phyloP scores from a whole-genome alignment of 2,329 filamentous ascomycete genomes.

The Achaetomium macrosporum region DNA sequence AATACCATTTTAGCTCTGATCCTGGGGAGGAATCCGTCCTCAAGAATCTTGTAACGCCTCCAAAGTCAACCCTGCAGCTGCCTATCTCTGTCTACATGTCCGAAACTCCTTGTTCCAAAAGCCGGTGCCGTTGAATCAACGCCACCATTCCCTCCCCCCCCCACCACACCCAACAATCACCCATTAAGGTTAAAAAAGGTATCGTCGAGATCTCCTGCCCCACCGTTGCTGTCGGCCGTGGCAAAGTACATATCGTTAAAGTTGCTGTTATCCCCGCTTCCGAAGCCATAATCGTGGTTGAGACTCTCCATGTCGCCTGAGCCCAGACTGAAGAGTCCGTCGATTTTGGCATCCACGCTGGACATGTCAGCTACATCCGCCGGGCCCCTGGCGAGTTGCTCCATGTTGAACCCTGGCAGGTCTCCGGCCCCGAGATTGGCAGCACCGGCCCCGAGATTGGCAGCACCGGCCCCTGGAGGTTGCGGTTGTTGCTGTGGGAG shows the following conservation, averaged over 20 bases:
- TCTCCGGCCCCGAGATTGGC: conserved; percentile 6
- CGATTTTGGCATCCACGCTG: conserved; percentile 33
- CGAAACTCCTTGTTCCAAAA: background rate
- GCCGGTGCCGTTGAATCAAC: background rate
- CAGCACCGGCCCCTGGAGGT: conserved; percentile 19
- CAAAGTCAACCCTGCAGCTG: background rate
- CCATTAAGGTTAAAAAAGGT: conserved; percentile 37
- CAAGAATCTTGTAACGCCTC: background rate
- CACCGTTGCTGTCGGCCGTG: conserved; percentile 39
- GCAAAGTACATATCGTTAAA: conserved; percentile 49
- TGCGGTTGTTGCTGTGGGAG: conserved; percentile 10
- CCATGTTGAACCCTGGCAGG: background rate
- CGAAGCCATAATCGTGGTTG: conserved; percentile 37
- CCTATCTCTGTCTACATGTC: background rate
- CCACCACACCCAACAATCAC: no score
- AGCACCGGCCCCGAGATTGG: conserved; percentile 18
- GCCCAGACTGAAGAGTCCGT: conserved; percentile 45
- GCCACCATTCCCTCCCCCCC: background rate
- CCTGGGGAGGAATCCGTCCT: background rate
- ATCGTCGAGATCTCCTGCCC: conserved; percentile 39
- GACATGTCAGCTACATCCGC: conserved; percentile 14
- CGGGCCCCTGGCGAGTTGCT: background rate
- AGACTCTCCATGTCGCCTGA: conserved; percentile 34
- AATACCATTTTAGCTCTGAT: background rate
- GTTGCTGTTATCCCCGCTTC: conserved; percentile 33